Percentiles rank a stretch among this genome's conserved stretches.
Evolutionary conservation across 495 filamentous ascomycete genomes (phyloP).

Genomic region (Jackrogersella minutella): DNA sequence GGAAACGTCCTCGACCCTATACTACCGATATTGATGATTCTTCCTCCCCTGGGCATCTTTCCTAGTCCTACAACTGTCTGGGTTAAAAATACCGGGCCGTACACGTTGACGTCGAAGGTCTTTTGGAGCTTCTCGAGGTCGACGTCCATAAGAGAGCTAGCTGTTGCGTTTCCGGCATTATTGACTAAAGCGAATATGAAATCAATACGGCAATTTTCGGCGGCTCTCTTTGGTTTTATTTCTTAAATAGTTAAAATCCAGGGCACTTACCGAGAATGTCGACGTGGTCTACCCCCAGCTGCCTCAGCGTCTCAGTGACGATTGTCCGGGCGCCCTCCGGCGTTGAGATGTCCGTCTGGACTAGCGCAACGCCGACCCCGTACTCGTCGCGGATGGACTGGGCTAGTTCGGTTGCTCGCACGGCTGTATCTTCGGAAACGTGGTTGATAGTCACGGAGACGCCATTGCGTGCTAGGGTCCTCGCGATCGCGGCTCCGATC

Average conservation of each 20-base stretch:
- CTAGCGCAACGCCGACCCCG: constrained; percentile 42
- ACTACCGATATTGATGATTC: constrained; percentile 57
- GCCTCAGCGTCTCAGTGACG: constrained; percentile 44
- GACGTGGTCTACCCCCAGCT: constrained; percentile 44
- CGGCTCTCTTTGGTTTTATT: too few species aligned
- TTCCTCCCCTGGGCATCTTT: constrained; percentile 52
- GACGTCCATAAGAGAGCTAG: constrained; percentile 1
- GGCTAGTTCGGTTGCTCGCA: constrained; percentile 35
- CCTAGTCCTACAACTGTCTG: constrained; percentile 50
- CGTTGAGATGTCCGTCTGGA: constrained; percentile 49
- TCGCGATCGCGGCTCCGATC: constrained; percentile 54
- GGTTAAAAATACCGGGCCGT: constrained; percentile 48
- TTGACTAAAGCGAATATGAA: constrained; percentile 16
- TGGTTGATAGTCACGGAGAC: constrained; percentile 47
- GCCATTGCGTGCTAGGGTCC: constrained; percentile 49
- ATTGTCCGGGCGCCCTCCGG: constrained; percentile 43
- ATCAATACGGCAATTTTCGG: neutral
- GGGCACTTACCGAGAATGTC: constrained; percentile 53
- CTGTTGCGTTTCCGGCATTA: constrained; percentile 19
- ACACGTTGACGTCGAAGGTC: constrained; percentile 47
- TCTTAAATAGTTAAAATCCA: neutral
- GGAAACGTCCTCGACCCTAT: constrained; percentile 46
- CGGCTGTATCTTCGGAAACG: constrained; percentile 37
- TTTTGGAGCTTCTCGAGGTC: constrained; percentile 20
- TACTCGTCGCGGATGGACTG: constrained; percentile 36